Percentiles rank a stretch among this genome's conserved stretches.
These are phyloP conservation scores for Symbiodinium natans DNA, from an alignment of 73 alveolate genomes.

Conservation along the genomic window DNA sequence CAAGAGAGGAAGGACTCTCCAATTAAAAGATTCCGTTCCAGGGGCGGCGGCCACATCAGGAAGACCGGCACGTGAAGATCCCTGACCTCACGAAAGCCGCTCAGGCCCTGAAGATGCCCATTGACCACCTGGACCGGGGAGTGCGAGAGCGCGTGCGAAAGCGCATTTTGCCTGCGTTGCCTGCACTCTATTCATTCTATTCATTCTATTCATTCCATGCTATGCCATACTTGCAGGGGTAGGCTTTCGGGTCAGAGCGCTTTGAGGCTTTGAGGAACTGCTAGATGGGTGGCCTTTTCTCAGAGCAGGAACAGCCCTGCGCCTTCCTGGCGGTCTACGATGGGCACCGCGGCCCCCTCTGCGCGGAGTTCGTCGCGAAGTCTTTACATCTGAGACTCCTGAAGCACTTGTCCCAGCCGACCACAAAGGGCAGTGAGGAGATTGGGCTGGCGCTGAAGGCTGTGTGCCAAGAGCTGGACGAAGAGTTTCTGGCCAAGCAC, in stretches of 20 bases:
- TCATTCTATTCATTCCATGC: too few species aligned
- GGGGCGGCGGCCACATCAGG: constrained; percentile 45
- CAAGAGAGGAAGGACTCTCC: too few species aligned
- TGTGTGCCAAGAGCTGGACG: constrained; percentile 1
- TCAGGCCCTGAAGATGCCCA: constrained; percentile 32
- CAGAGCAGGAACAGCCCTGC: constrained; percentile 51
- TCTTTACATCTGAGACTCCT: background rate
- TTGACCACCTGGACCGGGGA: constrained; percentile 26
- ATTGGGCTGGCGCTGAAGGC: background rate
- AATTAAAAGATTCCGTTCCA: background rate
- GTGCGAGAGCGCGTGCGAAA: too few species aligned
- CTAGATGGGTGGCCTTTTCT: too few species aligned
- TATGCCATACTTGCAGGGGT: too few species aligned
- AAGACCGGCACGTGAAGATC: constrained; percentile 55
- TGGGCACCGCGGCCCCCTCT: constrained; percentile 51
- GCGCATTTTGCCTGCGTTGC: too few species aligned
- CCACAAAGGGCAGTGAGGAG: background rate
- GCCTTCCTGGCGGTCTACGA: constrained; percentile 35
- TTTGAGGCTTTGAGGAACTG: too few species aligned
- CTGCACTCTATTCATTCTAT: too few species aligned
- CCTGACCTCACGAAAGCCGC: constrained; percentile 45
- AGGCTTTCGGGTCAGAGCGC: too few species aligned
- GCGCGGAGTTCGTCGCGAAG: constrained; percentile 55
- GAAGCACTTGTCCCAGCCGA: constrained; percentile 15
- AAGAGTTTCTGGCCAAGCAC: constrained; percentile 20